Conservation (phyloP, 352 stramenopile species). For the Pythium brachiatum region DNA sequence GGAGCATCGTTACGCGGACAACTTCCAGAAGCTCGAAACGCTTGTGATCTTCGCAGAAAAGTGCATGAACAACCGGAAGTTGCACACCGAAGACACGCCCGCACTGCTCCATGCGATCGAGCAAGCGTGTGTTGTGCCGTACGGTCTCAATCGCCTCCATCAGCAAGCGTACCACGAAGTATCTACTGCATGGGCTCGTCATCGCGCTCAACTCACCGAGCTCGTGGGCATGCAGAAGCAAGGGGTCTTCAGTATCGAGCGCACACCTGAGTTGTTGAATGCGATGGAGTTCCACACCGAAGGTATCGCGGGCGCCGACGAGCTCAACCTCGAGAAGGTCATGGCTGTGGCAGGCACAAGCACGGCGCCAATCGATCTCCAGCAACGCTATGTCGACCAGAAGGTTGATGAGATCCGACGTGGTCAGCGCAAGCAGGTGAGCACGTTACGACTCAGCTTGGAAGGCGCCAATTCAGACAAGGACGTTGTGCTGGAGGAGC, state of each 20-base stretch:
- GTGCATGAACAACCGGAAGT: constrained; percentile 72
- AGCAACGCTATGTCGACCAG: constrained; percentile 41
- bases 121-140: constrained; percentile 56
- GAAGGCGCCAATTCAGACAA: constrained; percentile 28
- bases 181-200: constrained; percentile 54
- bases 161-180: constrained; percentile 63
- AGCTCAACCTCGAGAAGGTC: constrained; percentile 40
- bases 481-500: constrained; percentile 17
- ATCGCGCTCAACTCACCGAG: constrained; percentile 50
- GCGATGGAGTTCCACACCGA: constrained; percentile 72
- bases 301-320: constrained; percentile 46
- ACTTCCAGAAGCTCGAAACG: constrained; percentile 44
- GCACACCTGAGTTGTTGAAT: constrained; percentile 61
- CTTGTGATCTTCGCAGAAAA: constrained; percentile 53
- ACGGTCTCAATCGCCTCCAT: constrained; percentile 42
- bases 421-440: constrained; percentile 52
- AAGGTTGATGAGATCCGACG: constrained; percentile 66
- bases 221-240: constrained; percentile 77
- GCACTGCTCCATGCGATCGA: constrained; percentile 60
- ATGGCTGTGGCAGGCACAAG: constrained; percentile 26
- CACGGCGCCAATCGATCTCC: constrained; percentile 10
- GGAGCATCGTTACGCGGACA: constrained; percentile 37
- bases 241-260: constrained; percentile 71
- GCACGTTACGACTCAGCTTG: constrained; percentile 36
- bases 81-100: constrained; percentile 67